phyloP scores from a whole-genome alignment of 306 rosid species.

The Sophora flavescens region DNA sequence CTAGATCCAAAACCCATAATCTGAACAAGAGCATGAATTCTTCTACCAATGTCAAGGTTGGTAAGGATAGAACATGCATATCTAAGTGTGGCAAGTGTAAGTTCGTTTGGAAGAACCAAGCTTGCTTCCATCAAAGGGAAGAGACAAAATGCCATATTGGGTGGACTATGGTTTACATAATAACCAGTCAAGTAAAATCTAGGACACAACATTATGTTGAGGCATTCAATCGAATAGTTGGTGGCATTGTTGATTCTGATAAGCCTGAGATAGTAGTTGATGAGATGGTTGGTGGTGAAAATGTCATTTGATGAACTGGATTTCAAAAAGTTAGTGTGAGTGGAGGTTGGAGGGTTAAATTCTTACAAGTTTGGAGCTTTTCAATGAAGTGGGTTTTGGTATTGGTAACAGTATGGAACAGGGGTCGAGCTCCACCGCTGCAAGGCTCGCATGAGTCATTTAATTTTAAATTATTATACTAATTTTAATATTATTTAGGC shows the following conservation, averaged over 20 bases:
- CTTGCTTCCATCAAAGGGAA: constrained; percentile 59
- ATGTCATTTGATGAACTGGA: constrained; percentile 59
- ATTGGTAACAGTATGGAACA: constrained; percentile 21
- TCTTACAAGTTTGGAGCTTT: constrained; percentile 57
- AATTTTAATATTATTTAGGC: no score
- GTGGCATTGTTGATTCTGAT: constrained; percentile 51
- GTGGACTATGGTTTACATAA: constrained; percentile 51
- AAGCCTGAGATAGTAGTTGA: constrained; percentile 64
- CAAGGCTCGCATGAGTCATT: no score
- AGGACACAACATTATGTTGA: constrained; percentile 72
- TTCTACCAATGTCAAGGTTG: constrained; percentile 55
- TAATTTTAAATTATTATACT: no score
- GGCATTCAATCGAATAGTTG: constrained; percentile 72
- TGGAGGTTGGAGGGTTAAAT: constrained; percentile 52
- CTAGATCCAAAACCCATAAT: constrained; percentile 59
- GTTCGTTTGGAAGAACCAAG: constrained; percentile 67
- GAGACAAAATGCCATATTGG: constrained; percentile 54
- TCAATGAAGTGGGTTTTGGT: constrained; percentile 51
- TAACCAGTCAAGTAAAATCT: constrained; percentile 78
- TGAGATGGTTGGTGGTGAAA: constrained; percentile 63
- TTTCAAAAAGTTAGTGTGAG: constrained; percentile 60
- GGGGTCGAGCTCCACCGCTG: not conserved
- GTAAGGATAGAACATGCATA: constrained; percentile 78
- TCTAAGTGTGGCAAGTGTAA: constrained; percentile 68
- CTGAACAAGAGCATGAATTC: constrained; percentile 62